Conservation (phyloP, 352 stramenopile genomes). For the Pythium rhizo-oryzae region DNA sequence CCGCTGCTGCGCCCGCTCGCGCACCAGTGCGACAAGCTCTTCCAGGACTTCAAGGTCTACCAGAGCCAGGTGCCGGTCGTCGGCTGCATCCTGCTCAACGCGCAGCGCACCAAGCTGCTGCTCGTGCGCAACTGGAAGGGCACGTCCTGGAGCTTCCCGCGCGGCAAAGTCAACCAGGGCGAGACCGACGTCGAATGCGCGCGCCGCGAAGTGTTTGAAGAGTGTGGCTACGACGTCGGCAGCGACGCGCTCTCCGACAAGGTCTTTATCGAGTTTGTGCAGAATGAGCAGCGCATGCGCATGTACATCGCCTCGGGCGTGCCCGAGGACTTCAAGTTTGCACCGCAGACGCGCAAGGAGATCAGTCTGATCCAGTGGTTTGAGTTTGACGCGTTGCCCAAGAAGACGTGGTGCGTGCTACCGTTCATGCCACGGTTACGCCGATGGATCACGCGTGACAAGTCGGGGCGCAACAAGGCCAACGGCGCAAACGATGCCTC, state of each 20-base stretch:
- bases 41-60: constrained; percentile 94
- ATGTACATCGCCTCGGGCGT: constrained; percentile 93
- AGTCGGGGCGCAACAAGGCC: constrained; percentile 37
- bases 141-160: constrained; percentile 91
- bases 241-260: constrained; percentile 70
- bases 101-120: constrained; percentile 82
- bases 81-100: constrained; percentile 93
- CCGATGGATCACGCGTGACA: constrained; percentile 89
- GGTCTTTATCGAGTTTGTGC: constrained; percentile 85
- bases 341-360: constrained; percentile 94
- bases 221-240: constrained; percentile 90
- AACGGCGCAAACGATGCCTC: not conserved
- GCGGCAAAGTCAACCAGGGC: constrained; percentile 94
- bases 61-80: constrained; percentile 95
- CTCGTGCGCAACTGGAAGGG: constrained; percentile 93
- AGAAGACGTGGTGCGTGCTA: constrained; percentile 94
- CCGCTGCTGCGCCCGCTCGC: constrained; percentile 83
- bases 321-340: constrained; percentile 92
- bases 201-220: constrained; percentile 91
- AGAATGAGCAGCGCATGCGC: constrained; percentile 89
- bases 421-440: constrained; percentile 91
- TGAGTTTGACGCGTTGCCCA: constrained; percentile 87
- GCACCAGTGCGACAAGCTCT: constrained; percentile 92
- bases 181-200: constrained; percentile 90
- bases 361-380: constrained; percentile 94